These are phyloP conservation scores for Trifolium pratense DNA, from an alignment of 306 rosid genomes.

Conservation along the genomic window DNA sequence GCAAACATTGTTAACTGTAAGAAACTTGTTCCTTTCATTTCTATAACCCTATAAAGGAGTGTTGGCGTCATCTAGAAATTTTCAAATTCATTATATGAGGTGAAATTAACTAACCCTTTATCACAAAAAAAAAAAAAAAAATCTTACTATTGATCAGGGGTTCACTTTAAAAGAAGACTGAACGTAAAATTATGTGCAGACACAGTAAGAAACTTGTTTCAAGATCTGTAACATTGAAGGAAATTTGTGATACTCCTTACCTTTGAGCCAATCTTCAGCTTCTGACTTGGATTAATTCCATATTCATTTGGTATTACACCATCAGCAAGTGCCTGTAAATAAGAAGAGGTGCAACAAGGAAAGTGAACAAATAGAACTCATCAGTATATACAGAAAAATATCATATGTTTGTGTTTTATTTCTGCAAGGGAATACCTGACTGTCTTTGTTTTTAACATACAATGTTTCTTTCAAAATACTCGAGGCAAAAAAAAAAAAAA, in stretches of 20 bases:
- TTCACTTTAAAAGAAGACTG: slow-evolving; percentile 9
- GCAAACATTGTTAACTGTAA: slow-evolving; percentile 23
- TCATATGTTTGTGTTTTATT: slow-evolving; percentile 12
- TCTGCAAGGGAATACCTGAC: slow-evolving; percentile 6
- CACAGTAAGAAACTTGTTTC: neutral
- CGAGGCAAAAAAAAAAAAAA: slow-evolving; percentile 16
- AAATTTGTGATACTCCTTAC: slow-evolving; percentile 46
- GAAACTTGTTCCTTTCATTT: slow-evolving; percentile 11
- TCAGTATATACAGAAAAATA: slow-evolving; percentile 44
- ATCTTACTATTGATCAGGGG: neutral
- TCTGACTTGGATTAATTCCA: slow-evolving; percentile 92
- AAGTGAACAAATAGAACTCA: slow-evolving; percentile 4
- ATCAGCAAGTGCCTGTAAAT: slow-evolving; percentile 86
- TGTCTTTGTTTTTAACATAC: slow-evolving; percentile 4
- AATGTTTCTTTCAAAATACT: slow-evolving; percentile 17
- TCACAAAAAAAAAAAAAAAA: neutral
- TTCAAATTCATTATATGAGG: neutral
- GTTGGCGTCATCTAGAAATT: too few species aligned
- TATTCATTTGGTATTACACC: slow-evolving; percentile 98
- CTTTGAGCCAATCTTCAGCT: slow-evolving; percentile 95
- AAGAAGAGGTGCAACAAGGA: slow-evolving; percentile 33
- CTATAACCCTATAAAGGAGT: neutral
- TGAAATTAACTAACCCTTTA: neutral
- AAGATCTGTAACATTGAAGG: neutral
- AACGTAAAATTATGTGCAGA: neutral